These are phyloP conservation scores for Malus orientalis DNA, from an alignment of 306 rosid species.

Conservation along the genomic window DNA sequence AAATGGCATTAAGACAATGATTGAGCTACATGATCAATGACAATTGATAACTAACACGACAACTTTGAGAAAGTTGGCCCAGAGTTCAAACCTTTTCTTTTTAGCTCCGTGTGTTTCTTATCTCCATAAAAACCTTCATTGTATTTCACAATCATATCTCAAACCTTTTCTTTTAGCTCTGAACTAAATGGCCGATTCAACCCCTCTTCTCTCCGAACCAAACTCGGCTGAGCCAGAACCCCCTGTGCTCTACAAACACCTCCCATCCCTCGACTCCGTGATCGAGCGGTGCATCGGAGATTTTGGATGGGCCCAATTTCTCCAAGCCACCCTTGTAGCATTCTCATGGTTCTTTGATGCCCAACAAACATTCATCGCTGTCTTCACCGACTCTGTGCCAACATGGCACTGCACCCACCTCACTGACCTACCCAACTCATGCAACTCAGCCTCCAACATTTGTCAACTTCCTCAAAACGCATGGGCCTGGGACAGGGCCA, in stretches of 20 bases:
- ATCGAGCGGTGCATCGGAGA: conserved; percentile 39
- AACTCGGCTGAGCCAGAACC: conserved; percentile 7
- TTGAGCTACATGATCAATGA: too few species aligned
- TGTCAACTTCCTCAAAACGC: conserved; percentile 28
- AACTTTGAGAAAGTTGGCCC: too few species aligned
- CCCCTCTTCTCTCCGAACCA: conserved; percentile 21
- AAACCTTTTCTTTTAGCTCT: not conserved
- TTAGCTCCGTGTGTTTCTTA: too few species aligned
- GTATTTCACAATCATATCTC: not conserved
- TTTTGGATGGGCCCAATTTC: conserved; percentile 37
- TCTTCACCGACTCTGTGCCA: conserved; percentile 53
- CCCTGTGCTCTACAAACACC: not conserved
- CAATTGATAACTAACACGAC: too few species aligned
- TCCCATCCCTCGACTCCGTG: conserved; percentile 41
- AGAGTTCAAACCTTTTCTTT: too few species aligned
- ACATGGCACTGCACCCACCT: conserved; percentile 38
- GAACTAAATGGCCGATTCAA: conserved; percentile 21
- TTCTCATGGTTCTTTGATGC: conserved; percentile 54
- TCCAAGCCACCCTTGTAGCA: conserved; percentile 43
- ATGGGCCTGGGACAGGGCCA: conserved; percentile 52
- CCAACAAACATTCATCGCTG: conserved; percentile 49
- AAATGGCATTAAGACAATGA: too few species aligned
- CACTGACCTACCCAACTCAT: not conserved
- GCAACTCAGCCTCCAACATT: conserved; percentile 19
- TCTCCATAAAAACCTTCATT: not conserved